A percentile compares a stretch with the other conserved stretches of the same genome.
These are phyloP conservation scores for Mortierella antarctica DNA, from an alignment of 192 early-diverging fungal genomes.

Conservation along the genomic window DNA sequence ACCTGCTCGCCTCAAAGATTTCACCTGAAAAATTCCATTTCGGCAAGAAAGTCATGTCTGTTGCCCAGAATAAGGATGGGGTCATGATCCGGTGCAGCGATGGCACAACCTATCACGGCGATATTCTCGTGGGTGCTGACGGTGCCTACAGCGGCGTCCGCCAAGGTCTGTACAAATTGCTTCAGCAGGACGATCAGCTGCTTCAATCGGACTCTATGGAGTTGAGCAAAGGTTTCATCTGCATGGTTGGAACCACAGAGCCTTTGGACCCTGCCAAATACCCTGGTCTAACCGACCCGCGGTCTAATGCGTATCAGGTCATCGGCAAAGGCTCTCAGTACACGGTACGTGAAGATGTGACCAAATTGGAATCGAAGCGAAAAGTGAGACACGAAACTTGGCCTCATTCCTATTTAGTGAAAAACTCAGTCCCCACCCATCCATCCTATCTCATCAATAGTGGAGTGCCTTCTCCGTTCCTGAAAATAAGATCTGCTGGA, in stretches of 20 bases:
- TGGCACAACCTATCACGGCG: constrained; percentile 9
- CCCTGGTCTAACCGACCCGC: neutral
- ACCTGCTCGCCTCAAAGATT: constrained; percentile 5
- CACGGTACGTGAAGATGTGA: neutral
- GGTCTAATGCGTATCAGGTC: neutral
- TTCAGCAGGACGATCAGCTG: neutral
- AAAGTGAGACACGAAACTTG: neutral
- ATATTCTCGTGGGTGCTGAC: constrained; percentile 27
- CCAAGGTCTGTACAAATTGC: neutral
- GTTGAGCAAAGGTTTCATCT: constrained; percentile 6
- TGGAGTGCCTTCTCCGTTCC: constrained; percentile 22
- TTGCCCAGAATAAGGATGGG: constrained; percentile 5
- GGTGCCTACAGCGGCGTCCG: constrained; percentile 17
- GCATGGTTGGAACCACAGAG: constrained; percentile 15
- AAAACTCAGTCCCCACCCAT: neutral
- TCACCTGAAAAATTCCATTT: constrained; percentile 5
- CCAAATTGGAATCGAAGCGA: no score
- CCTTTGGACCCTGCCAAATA: constrained; percentile 8
- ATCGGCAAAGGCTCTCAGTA: constrained; percentile 2
- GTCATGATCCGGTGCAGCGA: constrained; percentile 14
- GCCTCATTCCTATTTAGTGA: neutral
- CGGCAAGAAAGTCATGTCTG: constrained; percentile 7
- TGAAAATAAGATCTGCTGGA: constrained; percentile 16
- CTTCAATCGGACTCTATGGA: neutral
- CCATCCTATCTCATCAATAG: neutral